A percentile compares a stretch with the other conserved stretches of the same genome.
These are phyloP conservation scores for Begonia fuchsioides DNA, from an alignment of 306 rosid genomes.

Conservation along the genomic window DNA sequence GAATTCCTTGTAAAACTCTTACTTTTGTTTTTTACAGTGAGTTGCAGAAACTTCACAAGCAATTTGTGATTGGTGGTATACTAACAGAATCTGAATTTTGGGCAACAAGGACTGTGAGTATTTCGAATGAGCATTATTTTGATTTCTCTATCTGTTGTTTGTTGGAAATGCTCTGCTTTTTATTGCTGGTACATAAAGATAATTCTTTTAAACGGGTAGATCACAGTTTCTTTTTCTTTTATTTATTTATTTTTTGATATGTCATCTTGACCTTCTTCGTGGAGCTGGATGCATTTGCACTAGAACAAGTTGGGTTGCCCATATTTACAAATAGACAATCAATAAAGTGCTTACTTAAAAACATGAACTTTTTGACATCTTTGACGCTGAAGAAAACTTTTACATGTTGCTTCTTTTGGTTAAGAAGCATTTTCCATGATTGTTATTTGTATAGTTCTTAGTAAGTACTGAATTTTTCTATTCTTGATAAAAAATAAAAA, in stretches of 20 bases:
- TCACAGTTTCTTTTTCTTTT: constrained; percentile 1
- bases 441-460: no score
- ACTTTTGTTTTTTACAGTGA: constrained; percentile 30
- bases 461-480: no score
- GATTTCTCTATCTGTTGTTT: constrained; percentile 1
- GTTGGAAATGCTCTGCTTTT: not conserved
- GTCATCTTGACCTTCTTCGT: constrained; percentile 7
- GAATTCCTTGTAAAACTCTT: no score
- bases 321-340: no score
- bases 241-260: constrained; percentile 1
- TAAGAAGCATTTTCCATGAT: no score
- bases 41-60: constrained; percentile 79
- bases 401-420: no score
- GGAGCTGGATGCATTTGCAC: not conserved
- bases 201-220: no score
- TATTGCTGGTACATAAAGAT: no score
- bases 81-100: constrained; percentile 95
- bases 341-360: no score
- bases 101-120: constrained; percentile 78
- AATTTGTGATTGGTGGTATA: constrained; percentile 68
- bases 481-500: no score
- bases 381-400: no score
- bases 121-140: constrained; percentile 1
- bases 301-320: no score
- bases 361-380: not conserved